Evolutionary conservation across 2,329 filamentous ascomycete genomes (phyloP).

Genomic region (Aaosphaeria arxii): DNA sequence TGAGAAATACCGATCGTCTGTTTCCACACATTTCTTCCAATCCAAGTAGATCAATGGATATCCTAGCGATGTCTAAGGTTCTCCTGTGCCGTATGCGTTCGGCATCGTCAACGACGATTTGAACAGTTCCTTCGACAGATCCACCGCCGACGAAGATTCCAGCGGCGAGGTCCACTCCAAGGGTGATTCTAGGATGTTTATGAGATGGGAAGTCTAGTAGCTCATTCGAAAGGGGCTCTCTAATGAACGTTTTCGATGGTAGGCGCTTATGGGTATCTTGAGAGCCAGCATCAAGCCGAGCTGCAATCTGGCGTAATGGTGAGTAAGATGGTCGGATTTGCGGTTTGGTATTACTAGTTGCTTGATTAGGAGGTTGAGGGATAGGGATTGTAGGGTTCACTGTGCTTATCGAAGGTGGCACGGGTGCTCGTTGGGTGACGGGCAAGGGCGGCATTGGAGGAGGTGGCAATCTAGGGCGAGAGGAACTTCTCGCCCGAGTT

Average conservation of each 20-base stretch:
- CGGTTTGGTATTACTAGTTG: slow-evolving; percentile 38
- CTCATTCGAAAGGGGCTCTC: slow-evolving; percentile 45
- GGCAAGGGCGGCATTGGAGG: slow-evolving; percentile 14
- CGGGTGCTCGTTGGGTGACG: slow-evolving; percentile 12
- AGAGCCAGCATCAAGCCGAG: slow-evolving; percentile 40
- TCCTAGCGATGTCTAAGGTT: slow-evolving; percentile 46
- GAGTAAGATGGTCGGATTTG: slow-evolving; percentile 47
- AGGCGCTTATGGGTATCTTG: slow-evolving; percentile 42
- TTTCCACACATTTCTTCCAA: slow-evolving; percentile 49
- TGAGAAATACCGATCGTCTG: slow-evolving; percentile 49
- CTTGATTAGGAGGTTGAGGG: slow-evolving; percentile 10
- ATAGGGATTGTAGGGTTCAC: slow-evolving; percentile 8
- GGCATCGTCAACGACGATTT: slow-evolving; percentile 48
- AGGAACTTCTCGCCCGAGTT: slow-evolving; percentile 21
- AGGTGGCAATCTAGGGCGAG: slow-evolving; percentile 16
- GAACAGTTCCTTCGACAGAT: slow-evolving; percentile 51
- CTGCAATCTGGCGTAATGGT: slow-evolving; percentile 45
- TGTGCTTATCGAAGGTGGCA: slow-evolving; percentile 10
- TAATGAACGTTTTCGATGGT: slow-evolving; percentile 49
- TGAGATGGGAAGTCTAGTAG: slow-evolving; percentile 49
- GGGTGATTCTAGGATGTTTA: slow-evolving; percentile 48
- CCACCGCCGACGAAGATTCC: slow-evolving; percentile 56
- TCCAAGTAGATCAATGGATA: slow-evolving; percentile 52
- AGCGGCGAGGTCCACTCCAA: slow-evolving; percentile 50
- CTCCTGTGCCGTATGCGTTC: slow-evolving; percentile 43